Conservation (phyloP, 805 yeast species). For the Zygosaccharomyces siamensis region DNA sequence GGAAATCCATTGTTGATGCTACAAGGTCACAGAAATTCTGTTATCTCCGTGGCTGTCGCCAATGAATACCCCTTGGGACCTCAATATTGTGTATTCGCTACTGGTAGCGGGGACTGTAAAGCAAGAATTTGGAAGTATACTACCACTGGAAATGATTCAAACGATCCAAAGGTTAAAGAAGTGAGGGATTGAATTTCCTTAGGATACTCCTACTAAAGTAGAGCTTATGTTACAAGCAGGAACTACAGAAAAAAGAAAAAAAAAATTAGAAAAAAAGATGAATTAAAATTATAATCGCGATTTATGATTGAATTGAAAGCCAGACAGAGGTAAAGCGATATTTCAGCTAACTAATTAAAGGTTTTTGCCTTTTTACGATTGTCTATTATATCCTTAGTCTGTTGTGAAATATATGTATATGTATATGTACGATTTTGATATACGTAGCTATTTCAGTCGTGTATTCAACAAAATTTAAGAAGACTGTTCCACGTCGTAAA, state of each 20-base stretch:
- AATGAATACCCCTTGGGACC: slow-evolving; percentile 61
- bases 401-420: slow-evolving; percentile 1
- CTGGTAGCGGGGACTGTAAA: slow-evolving; percentile 96
- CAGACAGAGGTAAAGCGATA: neutral
- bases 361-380: neutral
- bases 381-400: slow-evolving; percentile 3
- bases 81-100: slow-evolving; percentile 77
- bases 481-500: neutral
- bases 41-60: slow-evolving; percentile 88
- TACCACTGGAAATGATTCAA: slow-evolving; percentile 5
- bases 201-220: neutral
- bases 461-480: slow-evolving; percentile 1
- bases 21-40: slow-evolving; percentile 95
- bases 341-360: slow-evolving; percentile 3
- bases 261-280: neutral
- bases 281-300: neutral
- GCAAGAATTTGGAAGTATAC: slow-evolving; percentile 94
- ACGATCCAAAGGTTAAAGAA: slow-evolving; percentile 18
- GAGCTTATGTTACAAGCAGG: neutral
- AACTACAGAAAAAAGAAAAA: neutral
- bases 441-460: slow-evolving; percentile 1
- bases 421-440: neutral
- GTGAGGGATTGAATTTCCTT: slow-evolving; percentile 13
- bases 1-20: slow-evolving; percentile 93
- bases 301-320: slow-evolving; percentile 1